Evolutionary conservation across 805 yeast species (phyloP).

Genomic region (Kodamaea leandrae): DNA sequence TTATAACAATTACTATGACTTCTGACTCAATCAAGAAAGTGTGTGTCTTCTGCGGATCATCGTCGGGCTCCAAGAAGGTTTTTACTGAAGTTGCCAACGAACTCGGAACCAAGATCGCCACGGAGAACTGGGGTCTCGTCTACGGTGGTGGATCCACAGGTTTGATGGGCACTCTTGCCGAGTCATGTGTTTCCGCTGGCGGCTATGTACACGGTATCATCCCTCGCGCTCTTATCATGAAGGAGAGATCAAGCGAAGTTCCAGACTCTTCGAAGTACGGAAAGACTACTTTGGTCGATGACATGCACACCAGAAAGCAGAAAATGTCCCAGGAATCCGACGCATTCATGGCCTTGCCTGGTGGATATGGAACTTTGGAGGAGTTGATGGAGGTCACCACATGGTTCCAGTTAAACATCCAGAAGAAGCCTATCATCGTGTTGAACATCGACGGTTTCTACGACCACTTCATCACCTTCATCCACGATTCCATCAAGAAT

Average conservation of each 20-base stretch:
- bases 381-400: conserved; percentile 88
- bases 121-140: conserved; percentile 66
- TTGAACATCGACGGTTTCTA: conserved; percentile 80
- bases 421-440: conserved; percentile 73
- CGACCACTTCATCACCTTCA: conserved; percentile 63
- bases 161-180: conserved; percentile 74
- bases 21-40: conserved; percentile 42
- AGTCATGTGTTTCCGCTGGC: conserved; percentile 52
- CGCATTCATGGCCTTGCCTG: conserved; percentile 87
- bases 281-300: conserved; percentile 73
- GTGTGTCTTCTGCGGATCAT: conserved; percentile 87
- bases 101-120: conserved; percentile 59
- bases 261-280: conserved; percentile 65
- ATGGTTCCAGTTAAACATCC: conserved; percentile 88
- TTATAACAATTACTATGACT: conserved; percentile 8
- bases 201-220: conserved; percentile 83
- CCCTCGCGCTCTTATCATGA: conserved; percentile 75
- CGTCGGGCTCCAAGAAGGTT: conserved; percentile 56
- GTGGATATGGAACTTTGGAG: conserved; percentile 88
- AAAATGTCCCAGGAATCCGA: conserved; percentile 84
- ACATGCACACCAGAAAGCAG: conserved; percentile 87
- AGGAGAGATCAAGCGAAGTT: conserved; percentile 68
- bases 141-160: conserved; percentile 93
- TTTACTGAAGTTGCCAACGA: conserved; percentile 54
- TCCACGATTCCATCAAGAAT: conserved; percentile 53